These are phyloP conservation scores for Pichia membranifaciens DNA, from an alignment of 805 yeast species.

Conservation along the genomic window DNA sequence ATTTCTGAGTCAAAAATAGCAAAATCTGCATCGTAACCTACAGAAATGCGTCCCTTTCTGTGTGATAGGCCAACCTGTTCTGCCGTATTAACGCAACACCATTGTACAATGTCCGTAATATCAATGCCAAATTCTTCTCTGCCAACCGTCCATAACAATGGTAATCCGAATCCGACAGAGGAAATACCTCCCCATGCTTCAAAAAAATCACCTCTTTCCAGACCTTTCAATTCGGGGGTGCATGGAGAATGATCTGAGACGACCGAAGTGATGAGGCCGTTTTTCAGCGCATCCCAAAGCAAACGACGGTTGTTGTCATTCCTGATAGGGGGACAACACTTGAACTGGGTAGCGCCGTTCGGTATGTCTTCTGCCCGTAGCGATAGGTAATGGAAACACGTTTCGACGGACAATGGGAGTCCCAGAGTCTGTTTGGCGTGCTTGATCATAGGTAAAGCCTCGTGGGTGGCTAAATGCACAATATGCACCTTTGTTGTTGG, in stretches of 20 bases:
- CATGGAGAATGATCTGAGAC: constrained; percentile 97
- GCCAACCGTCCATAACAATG: constrained; percentile 75
- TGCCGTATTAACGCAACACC: constrained; percentile 85
- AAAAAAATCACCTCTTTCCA: constrained; percentile 79
- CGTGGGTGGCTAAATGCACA: constrained; percentile 83
- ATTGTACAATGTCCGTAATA: constrained; percentile 57
- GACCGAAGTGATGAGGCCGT: constrained; percentile 67
- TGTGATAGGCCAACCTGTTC: constrained; percentile 73
- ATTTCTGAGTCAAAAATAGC: constrained; percentile 68
- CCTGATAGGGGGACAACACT: constrained; percentile 95
- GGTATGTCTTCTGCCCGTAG: constrained; percentile 74
- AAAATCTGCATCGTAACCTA: constrained; percentile 86
- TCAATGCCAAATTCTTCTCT: constrained; percentile 29
- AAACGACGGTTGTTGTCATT: constrained; percentile 61
- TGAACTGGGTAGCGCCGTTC: constrained; percentile 72
- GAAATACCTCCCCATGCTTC: constrained; percentile 97
- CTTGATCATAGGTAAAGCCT: constrained; percentile 68
- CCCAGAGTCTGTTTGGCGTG: constrained; percentile 51
- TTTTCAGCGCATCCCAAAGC: constrained; percentile 73
- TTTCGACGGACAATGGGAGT: constrained; percentile 76
- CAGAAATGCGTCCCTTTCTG: constrained; percentile 63
- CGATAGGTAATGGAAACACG: constrained; percentile 88
- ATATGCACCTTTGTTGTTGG: constrained; percentile 74
- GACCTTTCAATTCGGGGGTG: constrained; percentile 81
- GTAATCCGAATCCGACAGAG: constrained; percentile 86